Base-by-base conservation (phyloP, 1,284 basidiomycete species). In the Cystobasidium pallidum region DNA sequence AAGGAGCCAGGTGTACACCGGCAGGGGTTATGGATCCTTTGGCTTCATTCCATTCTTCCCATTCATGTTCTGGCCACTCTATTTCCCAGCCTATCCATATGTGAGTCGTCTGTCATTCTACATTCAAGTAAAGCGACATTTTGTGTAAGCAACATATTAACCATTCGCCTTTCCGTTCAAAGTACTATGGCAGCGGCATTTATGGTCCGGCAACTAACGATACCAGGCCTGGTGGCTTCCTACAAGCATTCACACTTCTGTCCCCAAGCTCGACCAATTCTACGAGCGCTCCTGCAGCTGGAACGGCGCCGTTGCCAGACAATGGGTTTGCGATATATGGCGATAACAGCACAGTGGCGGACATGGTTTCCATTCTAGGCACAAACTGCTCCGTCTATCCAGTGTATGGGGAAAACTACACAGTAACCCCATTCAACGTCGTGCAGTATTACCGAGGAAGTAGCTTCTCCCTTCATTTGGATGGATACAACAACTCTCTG, bases 401-500 rank as follows among this genome's bases (percentile, higher is more conserved):
- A 21, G 61, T 61, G 11, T 70, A 58, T 28, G 73, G 72, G 30
- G 7, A 21, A 28, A 74, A 74, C 39, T 39, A 54, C 24, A 41
- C 59, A 1, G 68, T 59, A 1, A 64, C 59, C 21, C 68, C 68
- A 0, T 71, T 71, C 61, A 71, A 86, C 73, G 83, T 82, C 0
- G 76, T 88, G 1, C 84, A 88, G 75, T 88, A 87, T 78, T 88
- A 86, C 77, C 84, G 87, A 45, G 85, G 86, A 26, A 79, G 78
- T 45, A 78, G 77, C 2, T 79, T 81, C 28, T 74, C 75, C 6
- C 80, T 82, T 72, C 78, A 79, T 8, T 80, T 89, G 21, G 86
- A 88, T 73, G 87, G 87, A 2, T 90, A 89, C 79, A 88, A 89
- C 76, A 84, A 88, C 74, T 85, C 86, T 81, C 82, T 61, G 81